Evolutionary conservation across 768 basidiomycete species (phyloP).

Genomic region (Tylopilus plumbeoviolaceoides): DNA sequence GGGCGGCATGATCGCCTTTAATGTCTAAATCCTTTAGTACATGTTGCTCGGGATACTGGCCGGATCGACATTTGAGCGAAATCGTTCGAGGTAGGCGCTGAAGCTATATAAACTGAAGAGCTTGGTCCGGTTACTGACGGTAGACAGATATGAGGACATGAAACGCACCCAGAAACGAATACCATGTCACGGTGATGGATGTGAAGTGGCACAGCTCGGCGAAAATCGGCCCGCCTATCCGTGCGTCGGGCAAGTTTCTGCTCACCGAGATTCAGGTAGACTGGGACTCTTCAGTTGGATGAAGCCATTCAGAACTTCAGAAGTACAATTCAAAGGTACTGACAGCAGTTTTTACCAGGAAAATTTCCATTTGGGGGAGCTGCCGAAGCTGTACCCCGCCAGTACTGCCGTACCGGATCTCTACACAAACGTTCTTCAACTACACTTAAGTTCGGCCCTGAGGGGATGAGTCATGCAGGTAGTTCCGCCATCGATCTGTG

Average conservation of each 20-base stretch:
- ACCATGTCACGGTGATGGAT: no score
- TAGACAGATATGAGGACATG: neutral
- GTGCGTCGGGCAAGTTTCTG: neutral
- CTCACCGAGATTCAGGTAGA: neutral
- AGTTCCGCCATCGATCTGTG: neutral
- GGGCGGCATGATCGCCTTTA: conserved; percentile 6
- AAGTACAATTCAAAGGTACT: neutral
- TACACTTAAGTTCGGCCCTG: neutral
- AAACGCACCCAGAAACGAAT: no score
- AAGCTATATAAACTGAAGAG: neutral
- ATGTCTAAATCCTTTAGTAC: conserved; percentile 3
- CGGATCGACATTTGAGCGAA: neutral
- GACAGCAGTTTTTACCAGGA: neutral
- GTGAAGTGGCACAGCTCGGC: neutral
- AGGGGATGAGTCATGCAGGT: neutral
- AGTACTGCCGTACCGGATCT: no score
- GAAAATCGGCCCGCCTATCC: neutral
- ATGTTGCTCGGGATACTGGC: neutral
- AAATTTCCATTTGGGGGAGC: neutral
- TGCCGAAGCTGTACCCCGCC: neutral
- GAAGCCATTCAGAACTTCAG: neutral
- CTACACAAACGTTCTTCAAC: no score
- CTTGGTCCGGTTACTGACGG: neutral
- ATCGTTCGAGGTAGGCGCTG: neutral
- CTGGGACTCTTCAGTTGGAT: neutral